These are phyloP conservation scores for Phaeolepiota aurea DNA, from an alignment of 768 basidiomycete genomes.

Conservation along the genomic window DNA sequence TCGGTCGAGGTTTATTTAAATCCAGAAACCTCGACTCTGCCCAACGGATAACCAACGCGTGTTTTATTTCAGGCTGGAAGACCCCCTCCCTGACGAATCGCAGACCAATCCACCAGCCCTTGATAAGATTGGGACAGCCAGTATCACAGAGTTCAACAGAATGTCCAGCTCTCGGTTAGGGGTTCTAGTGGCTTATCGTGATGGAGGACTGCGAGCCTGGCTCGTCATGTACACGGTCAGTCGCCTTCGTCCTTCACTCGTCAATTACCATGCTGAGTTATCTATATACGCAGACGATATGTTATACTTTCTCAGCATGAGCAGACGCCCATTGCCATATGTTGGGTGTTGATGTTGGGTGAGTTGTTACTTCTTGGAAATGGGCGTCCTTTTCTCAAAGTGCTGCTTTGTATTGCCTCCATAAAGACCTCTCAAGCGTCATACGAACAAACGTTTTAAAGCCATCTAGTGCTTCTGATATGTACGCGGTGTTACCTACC, in stretches of 20 bases:
- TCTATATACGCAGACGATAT: conserved; percentile 7
- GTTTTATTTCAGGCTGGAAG: background rate
- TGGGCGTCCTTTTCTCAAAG: conserved; percentile 30
- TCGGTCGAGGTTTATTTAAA: no score
- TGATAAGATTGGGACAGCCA: background rate
- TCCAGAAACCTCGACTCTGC: no score
- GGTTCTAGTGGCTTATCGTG: conserved; percentile 17
- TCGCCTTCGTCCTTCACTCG: conserved; percentile 18
- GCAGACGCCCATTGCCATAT: conserved; percentile 5
- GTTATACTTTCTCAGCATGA: conserved; percentile 31
- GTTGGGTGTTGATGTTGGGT: conserved; percentile 1
- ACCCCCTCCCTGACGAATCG: background rate
- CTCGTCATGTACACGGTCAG: conserved; percentile 26
- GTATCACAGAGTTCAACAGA: background rate
- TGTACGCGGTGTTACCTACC: conserved; percentile 27
- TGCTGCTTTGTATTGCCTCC: background rate
- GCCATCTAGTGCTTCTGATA: conserved; percentile 37
- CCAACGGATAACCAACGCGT: no score
- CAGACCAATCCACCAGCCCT: background rate
- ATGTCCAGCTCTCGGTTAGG: background rate
- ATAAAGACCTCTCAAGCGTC: conserved; percentile 51
- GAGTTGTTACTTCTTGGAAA: conserved; percentile 26
- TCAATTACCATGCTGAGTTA: background rate
- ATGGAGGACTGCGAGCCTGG: conserved; percentile 38
- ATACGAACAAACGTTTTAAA: conserved; percentile 39